These are phyloP conservation scores for Priceomyces haplophilus DNA, from an alignment of 805 yeast genomes.

Conservation along the genomic window DNA sequence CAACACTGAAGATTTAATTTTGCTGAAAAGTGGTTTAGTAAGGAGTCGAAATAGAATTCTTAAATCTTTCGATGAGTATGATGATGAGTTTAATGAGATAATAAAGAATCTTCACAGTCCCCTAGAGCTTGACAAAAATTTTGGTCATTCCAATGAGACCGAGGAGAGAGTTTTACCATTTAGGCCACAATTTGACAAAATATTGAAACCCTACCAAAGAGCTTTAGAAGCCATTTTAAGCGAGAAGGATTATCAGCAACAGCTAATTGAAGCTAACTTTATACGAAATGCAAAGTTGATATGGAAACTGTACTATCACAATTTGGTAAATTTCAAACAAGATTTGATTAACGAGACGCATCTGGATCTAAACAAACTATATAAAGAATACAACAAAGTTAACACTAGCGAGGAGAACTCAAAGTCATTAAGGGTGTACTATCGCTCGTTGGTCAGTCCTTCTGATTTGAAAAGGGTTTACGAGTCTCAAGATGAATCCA, in stretches of 20 bases:
- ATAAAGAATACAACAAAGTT: conserved; percentile 28
- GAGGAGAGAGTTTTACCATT: conserved; percentile 8
- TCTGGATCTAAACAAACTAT: conserved; percentile 24
- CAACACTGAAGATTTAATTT: conserved; percentile 29
- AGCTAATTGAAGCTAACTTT: conserved; percentile 18
- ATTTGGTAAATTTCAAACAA: conserved; percentile 23
- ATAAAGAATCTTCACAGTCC: conserved; percentile 33
- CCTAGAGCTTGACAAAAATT: conserved; percentile 27
- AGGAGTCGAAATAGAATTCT: conserved; percentile 15
- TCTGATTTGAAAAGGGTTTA: conserved; percentile 12
- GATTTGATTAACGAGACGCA: conserved; percentile 24
- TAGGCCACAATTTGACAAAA: conserved; percentile 18
- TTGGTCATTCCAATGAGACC: conserved; percentile 11
- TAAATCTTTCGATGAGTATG: conserved; percentile 23
- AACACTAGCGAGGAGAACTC: conserved; percentile 12
- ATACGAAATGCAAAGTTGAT: conserved; percentile 24
- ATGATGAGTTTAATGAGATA: conserved; percentile 29
- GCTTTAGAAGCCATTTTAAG: conserved; percentile 23
- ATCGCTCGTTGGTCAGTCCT: conserved; percentile 23
- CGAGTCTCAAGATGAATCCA: conserved; percentile 8
- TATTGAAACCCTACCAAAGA: conserved; percentile 19
- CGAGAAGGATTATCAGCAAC: conserved; percentile 29
- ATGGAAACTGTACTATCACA: conserved; percentile 34
- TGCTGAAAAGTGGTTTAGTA: conserved; percentile 12
- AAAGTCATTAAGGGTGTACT: conserved; percentile 18